Evolutionary conservation across 805 yeast genomes (phyloP), one percentile per base, ranked within the genome.

Genomic region (Lipomyces starkeyi): DNA sequence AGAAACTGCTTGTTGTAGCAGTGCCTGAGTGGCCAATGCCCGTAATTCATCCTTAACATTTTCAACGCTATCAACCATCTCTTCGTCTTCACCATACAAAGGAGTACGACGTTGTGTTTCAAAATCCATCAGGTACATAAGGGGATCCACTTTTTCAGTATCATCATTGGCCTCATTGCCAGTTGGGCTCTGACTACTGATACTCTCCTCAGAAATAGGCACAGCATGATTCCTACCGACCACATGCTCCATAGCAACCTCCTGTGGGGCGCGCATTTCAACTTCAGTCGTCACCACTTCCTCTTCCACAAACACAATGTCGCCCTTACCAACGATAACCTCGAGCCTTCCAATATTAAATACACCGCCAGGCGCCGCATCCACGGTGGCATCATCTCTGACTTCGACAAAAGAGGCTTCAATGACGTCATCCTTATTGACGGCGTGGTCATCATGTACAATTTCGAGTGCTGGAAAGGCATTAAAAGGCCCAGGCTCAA

Each of bases 301-400:
- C 4, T 63, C 62, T 3, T 58, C 49, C 35, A 32, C 65, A 37
- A 32, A 58, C 34, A 20, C 40, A 52, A 58, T 52, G n/a, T 53
- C 27, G 22, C 43, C 58, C 32, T 32, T 17, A 14, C 52, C 55
- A 5, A 63, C 47, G 34, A 59, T 25, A 14, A 63, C 29, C 62
- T 32, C 49, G 29, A 58, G 27, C 32, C 27, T 29, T 55, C 17
- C 40, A 25, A 11, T n/a, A 11, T 34, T 22, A 58, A 20, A 14
- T n/a, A 43, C 49, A n/a, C 22, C 9, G 22, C 49, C 49, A 17
- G 20, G 3, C 49, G 9, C 22, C 7, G 22, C 22, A 20, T 35
- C 49, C 27, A 11, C 11, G 11, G 17, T 2, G 2, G 13, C 47
- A 22, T 29, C 49, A 20, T 58, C 47, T 11, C 5, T n/a, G 27